These are phyloP conservation scores for Phytopythium sindhum DNA, from an alignment of 352 stramenopile genomes.

Conservation along the genomic window DNA sequence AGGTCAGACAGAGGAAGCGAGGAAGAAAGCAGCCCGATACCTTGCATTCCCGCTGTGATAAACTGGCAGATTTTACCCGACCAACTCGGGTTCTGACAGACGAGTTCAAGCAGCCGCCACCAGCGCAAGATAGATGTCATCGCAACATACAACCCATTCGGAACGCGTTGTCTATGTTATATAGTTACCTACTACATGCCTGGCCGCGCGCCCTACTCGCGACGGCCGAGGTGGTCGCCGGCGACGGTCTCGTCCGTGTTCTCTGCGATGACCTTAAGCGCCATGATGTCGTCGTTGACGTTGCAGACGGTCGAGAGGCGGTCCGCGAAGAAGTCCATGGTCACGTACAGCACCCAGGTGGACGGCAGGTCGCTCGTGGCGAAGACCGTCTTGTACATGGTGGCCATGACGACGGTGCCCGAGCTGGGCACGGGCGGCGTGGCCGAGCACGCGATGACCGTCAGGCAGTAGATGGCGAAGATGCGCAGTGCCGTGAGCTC, in stretches of 20 bases:
- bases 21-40: too few relatives aligned
- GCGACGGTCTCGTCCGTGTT: conserved; percentile 69
- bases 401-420: conserved; percentile 52
- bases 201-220: conserved; percentile 15
- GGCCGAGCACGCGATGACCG: conserved; percentile 45
- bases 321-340: conserved; percentile 65
- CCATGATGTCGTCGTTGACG: conserved; percentile 79
- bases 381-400: conserved; percentile 64
- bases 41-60: too few relatives aligned
- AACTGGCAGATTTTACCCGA: too few relatives aligned
- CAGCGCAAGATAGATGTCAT: too few relatives aligned
- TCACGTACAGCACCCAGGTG: conserved; percentile 55
- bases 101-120: too few relatives aligned
- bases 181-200: background rate
- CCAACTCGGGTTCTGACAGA: too few relatives aligned
- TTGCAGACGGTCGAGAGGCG: conserved; percentile 70
- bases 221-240: conserved; percentile 47
- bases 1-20: too few relatives aligned
- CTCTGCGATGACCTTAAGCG: conserved; percentile 68
- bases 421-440: conserved; percentile 51
- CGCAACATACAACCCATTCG: too few relatives aligned
- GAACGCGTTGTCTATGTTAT: background rate
- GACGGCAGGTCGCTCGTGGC: conserved; percentile 37
- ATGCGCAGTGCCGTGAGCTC: conserved; percentile 44
- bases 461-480: conserved; percentile 50